These are phyloP conservation scores for Trichoderma brevicompactum DNA, from an alignment of 2,329 filamentous ascomycete species.

Conservation along the genomic window DNA sequence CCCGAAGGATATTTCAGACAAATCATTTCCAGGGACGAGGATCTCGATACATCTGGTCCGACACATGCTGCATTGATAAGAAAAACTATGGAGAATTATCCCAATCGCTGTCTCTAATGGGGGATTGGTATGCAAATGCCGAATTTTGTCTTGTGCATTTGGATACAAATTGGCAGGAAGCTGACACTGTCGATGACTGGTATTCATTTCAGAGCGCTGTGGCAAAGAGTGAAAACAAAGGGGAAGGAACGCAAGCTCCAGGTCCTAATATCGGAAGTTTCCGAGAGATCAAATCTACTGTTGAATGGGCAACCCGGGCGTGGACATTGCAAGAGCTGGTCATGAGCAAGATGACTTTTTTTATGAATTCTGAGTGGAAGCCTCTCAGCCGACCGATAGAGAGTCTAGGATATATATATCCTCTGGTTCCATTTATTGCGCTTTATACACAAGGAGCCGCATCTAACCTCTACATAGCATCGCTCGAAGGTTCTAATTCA, in stretches of 20 bases:
- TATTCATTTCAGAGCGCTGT: background rate
- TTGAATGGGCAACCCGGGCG: conserved; percentile 13
- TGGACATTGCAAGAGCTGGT: conserved; percentile 28
- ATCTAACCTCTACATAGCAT: too few relatives aligned
- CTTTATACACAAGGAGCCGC: background rate
- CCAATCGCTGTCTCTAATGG: conserved; percentile 9
- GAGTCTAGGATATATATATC: conserved; percentile 12
- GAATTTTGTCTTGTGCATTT: conserved; percentile 16
- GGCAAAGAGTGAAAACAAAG: background rate
- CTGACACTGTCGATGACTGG: conserved; percentile 2
- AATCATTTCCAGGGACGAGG: background rate
- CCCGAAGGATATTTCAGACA: conserved; percentile 4
- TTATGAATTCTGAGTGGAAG: conserved; percentile 18
- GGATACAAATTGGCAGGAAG: background rate
- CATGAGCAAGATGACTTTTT: conserved; percentile 27
- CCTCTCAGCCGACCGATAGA: conserved; percentile 23
- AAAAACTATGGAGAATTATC: conserved; percentile 3
- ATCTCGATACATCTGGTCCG: conserved; percentile 8
- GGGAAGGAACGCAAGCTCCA: background rate
- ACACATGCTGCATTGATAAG: conserved; percentile 16
- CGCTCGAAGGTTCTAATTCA: too few relatives aligned
- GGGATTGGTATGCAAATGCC: conserved; percentile 11
- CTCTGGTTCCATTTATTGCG: conserved; percentile 18
- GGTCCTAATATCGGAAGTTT: background rate
- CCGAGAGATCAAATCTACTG: background rate